These are phyloP conservation scores for Coniosporium apollinis DNA, from an alignment of 495 filamentous ascomycete genomes.

Conservation along the genomic window DNA sequence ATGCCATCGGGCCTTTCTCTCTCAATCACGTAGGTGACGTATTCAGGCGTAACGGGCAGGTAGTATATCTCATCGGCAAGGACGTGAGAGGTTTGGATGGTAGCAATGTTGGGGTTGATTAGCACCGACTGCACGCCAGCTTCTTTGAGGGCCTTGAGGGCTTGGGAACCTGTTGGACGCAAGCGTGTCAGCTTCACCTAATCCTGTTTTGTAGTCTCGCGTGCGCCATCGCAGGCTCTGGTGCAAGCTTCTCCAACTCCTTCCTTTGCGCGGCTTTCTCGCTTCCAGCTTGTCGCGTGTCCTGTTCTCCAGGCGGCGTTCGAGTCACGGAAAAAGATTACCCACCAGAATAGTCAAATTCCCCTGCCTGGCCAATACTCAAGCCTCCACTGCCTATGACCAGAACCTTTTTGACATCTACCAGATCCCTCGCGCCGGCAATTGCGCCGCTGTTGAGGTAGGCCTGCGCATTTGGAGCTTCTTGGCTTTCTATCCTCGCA, in stretches of 20 bases:
- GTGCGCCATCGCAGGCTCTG: too few species aligned
- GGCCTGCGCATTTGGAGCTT: slow-evolving; percentile 68
- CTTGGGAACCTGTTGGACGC: slow-evolving; percentile 66
- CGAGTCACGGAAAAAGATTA: too few species aligned
- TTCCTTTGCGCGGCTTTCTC: too few species aligned
- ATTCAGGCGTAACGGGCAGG: slow-evolving; percentile 90
- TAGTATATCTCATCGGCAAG: slow-evolving; percentile 97
- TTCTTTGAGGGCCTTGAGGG: slow-evolving; percentile 65
- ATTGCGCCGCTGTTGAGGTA: slow-evolving; percentile 78
- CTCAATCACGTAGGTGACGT: slow-evolving; percentile 91
- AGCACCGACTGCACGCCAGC: slow-evolving; percentile 86
- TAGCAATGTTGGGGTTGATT: slow-evolving; percentile 97
- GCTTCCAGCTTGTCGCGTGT: too few species aligned
- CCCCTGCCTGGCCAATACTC: slow-evolving; percentile 94
- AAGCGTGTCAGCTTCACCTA: too few species aligned
- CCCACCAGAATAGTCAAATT: slow-evolving; percentile 95
- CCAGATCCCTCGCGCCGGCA: slow-evolving; percentile 48
- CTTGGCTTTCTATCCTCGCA: slow-evolving; percentile 24
- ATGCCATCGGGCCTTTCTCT: slow-evolving; percentile 88
- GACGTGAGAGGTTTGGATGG: slow-evolving; percentile 95
- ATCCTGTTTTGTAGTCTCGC: too few species aligned
- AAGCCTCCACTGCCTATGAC: slow-evolving; percentile 92
- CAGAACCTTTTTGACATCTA: slow-evolving; percentile 96
- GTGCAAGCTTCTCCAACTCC: too few species aligned
- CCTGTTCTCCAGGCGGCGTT: too few species aligned